phyloP scores from a whole-genome alignment of 2,329 filamentous ascomycete genomes.

The Aspergillus awamori region DNA sequence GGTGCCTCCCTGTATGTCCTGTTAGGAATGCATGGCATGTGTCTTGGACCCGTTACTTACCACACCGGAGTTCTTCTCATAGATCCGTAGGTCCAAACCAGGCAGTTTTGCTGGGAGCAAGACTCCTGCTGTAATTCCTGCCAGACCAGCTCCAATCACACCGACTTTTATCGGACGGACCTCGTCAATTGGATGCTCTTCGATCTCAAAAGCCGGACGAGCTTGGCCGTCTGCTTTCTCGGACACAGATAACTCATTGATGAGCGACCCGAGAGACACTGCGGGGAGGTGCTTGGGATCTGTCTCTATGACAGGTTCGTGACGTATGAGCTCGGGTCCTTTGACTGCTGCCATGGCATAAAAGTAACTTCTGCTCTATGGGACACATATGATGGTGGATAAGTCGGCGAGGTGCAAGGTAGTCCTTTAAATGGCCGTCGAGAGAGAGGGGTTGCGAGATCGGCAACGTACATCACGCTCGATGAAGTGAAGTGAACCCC shows the following conservation, averaged over 20 bases:
- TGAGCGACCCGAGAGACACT: background rate
- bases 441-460: background rate
- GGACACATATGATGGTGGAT: background rate
- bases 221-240: background rate
- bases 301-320: background rate
- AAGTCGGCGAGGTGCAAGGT: background rate
- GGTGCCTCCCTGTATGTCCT: slow-evolving; percentile 45
- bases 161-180: slow-evolving; percentile 57
- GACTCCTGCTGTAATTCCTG: slow-evolving; percentile 66
- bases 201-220: slow-evolving; percentile 35
- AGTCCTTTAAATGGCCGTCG: background rate
- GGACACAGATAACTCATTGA: background rate
- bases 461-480: background rate
- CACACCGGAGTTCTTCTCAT: slow-evolving; percentile 69
- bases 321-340: background rate
- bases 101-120: slow-evolving; percentile 71
- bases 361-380: background rate
- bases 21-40: background rate
- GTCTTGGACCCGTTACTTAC: slow-evolving; percentile 49
- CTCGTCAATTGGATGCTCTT: slow-evolving; percentile 54
- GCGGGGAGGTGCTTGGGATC: background rate
- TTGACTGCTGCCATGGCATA: slow-evolving; percentile 1
- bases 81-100: slow-evolving; percentile 65
- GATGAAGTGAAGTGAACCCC: background rate
- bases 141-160: slow-evolving; percentile 66